Base-by-base conservation (phyloP, 2,329 filamentous ascomycete genomes). In the Penicillium janthinellum region DNA sequence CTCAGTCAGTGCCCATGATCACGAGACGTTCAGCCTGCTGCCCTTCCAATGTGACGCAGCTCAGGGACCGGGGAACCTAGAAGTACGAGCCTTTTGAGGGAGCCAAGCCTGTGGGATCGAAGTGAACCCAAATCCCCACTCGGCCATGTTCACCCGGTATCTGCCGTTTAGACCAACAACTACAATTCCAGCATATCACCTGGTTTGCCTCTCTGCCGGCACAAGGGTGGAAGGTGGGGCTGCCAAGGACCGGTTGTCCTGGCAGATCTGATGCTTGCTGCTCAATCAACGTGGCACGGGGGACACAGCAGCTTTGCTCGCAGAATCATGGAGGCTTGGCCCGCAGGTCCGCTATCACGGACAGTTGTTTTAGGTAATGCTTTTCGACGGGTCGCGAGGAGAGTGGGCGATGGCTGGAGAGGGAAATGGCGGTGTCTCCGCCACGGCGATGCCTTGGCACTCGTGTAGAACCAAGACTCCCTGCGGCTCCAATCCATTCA, bases 361-460 rank as follows among this genome's bases (percentile, higher is more conserved):
- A 47, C 52, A 10, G 39, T 8, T 49, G 41, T 51, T 44, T 58
- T 50, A 37, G 38, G 28, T 28, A 20, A 48, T 57, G 38, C 22
- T 44, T 58, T 58, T 34, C 17, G 28, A 5, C 2, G 34, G 20
- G 25, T 34, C 22, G 34, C 3, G 12, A 6, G 34, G 34, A 5
- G 5, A 38, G 12, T 11, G 31, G 20, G 14, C 34, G 6, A 17
- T 56, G 48, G 22, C 48, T 58, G 59, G 59, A 60, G 59, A 56
- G 59, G 47, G 25, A 64, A 68, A 68, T 58, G 51, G 66, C 66
- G 66, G 66, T 67, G 65, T 65, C 64, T 65, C 50, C 59, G 61
- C 59, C 60, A 60, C 52, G 47, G 56, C 57, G 45, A 61, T 62
- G 10, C 41, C 65, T 67, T 68, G 62, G 64, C 66, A 54, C 49